Percentiles rank a stretch among this genome's conserved stretches.
phyloP scores from a whole-genome alignment of 768 basidiomycete species.

The Neoboletus brunneissimus region DNA sequence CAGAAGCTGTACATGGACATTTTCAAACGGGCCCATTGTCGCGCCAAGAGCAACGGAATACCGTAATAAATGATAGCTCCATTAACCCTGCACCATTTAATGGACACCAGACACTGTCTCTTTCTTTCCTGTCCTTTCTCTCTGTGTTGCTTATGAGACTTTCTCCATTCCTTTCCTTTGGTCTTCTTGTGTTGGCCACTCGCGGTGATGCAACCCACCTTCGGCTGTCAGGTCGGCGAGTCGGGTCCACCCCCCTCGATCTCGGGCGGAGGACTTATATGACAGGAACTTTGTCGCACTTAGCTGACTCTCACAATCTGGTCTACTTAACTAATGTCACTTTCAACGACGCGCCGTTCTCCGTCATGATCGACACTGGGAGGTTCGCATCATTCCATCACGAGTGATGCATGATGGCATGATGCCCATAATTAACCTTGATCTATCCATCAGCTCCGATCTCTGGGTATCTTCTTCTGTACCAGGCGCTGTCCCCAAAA shows the following conservation, averaged over 20 bases:
- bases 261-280: slow-evolving; percentile 29
- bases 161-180: slow-evolving; percentile 4
- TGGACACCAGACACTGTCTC: neutral
- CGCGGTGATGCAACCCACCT: slow-evolving; percentile 11
- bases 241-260: neutral
- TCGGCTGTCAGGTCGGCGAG: slow-evolving; percentile 17
- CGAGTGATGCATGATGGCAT: too few species aligned
- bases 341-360: slow-evolving; percentile 33
- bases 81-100: neutral
- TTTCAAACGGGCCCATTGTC: neutral
- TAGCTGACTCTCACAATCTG: slow-evolving; percentile 34
- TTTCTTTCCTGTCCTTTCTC: neutral
- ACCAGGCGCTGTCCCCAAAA: slow-evolving; percentile 37
- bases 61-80: neutral
- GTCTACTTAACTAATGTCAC: slow-evolving; percentile 40
- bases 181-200: slow-evolving; percentile 7
- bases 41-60: neutral
- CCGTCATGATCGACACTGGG: slow-evolving; percentile 45
- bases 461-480: slow-evolving; percentile 55
- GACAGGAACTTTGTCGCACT: slow-evolving; percentile 22
- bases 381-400: slow-evolving; percentile 33
- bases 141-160: slow-evolving; percentile 8
- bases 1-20: neutral
- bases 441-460: slow-evolving; percentile 51
- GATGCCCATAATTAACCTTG: neutral